Evolutionary conservation across 1,284 basidiomycete genomes (phyloP).

Genomic region (Irpex rosettiformis): DNA sequence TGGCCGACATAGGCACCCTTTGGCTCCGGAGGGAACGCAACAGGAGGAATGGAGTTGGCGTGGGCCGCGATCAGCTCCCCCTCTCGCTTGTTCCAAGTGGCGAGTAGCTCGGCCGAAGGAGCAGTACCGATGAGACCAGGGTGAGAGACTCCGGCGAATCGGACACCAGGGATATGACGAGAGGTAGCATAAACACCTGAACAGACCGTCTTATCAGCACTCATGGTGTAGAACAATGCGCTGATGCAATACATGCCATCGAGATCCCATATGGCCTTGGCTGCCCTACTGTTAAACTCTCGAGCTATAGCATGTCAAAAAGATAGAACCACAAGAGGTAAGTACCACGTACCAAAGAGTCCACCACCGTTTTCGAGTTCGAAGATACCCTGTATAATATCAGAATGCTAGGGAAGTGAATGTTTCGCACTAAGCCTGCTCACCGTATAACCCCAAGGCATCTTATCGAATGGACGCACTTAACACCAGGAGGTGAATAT

Average conservation of each 20-base stretch:
- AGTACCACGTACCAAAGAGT: constrained; percentile 50
- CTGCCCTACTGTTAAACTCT: constrained; percentile 67
- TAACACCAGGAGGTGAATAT: too few species aligned
- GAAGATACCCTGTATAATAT: constrained; percentile 55
- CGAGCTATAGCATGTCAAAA: constrained; percentile 36
- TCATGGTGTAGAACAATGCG: constrained; percentile 7
- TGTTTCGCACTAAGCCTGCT: constrained; percentile 12
- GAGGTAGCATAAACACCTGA: constrained; percentile 64
- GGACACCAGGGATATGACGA: constrained; percentile 75
- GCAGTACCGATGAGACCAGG: constrained; percentile 77
- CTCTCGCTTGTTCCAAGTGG: constrained; percentile 74
- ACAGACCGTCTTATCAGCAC: background rate
- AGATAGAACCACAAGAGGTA: background rate
- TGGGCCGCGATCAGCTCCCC: constrained; percentile 60
- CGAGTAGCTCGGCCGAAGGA: constrained; percentile 68
- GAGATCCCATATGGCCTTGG: constrained; percentile 82
- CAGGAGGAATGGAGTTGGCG: constrained; percentile 51
- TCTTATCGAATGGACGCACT: constrained; percentile 71
- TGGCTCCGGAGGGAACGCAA: constrained; percentile 62
- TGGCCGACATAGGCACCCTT: constrained; percentile 71
- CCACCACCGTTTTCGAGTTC: constrained; percentile 76
- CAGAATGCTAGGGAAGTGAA: background rate
- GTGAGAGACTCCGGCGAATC: constrained; percentile 76
- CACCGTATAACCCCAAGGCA: constrained; percentile 81
- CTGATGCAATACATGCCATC: constrained; percentile 38